Conservation (phyloP, 306 rosid species). For the Castanea mollissima region DNA sequence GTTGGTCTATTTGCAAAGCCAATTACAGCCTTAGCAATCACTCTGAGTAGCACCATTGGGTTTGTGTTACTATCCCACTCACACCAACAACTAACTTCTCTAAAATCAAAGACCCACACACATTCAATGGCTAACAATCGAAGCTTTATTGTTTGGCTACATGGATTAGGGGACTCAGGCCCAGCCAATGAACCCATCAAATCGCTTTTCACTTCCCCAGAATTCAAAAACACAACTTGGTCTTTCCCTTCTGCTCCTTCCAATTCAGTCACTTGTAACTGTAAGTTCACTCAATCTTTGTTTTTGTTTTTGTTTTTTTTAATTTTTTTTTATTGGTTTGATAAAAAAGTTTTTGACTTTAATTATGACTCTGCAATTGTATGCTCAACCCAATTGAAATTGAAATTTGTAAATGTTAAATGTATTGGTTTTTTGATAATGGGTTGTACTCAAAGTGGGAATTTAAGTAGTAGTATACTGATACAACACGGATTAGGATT, state of each 20-base stretch:
- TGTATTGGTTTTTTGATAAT: no score
- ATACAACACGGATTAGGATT: no score
- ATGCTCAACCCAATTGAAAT: no score
- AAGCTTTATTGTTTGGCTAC: slow-evolving; percentile 85
- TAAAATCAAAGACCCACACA: neutral
- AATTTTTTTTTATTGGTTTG: no score
- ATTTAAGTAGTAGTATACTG: no score
- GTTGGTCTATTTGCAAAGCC: slow-evolving; percentile 33
- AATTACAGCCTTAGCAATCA: slow-evolving; percentile 18
- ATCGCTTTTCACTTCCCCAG: slow-evolving; percentile 69
- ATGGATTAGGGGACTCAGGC: slow-evolving; percentile 87
- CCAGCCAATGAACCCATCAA: slow-evolving; percentile 90
- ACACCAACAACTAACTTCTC: slow-evolving; percentile 5
- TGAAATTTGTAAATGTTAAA: no score
- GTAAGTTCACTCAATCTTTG: slow-evolving; percentile 28
- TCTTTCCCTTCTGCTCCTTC: slow-evolving; percentile 84
- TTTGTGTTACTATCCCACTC: slow-evolving; percentile 22
- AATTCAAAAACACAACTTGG: slow-evolving; percentile 66
- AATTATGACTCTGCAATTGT: no score
- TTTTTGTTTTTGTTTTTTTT: no score
- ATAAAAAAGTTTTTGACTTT: no score
- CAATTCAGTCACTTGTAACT: slow-evolving; percentile 78
- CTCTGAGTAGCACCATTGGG: slow-evolving; percentile 31
- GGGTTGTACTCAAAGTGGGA: no score
- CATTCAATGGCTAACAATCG: slow-evolving; percentile 51